phyloP scores from a whole-genome alignment of 495 filamentous ascomycete genomes.

The Amniculicola lignicola region DNA sequence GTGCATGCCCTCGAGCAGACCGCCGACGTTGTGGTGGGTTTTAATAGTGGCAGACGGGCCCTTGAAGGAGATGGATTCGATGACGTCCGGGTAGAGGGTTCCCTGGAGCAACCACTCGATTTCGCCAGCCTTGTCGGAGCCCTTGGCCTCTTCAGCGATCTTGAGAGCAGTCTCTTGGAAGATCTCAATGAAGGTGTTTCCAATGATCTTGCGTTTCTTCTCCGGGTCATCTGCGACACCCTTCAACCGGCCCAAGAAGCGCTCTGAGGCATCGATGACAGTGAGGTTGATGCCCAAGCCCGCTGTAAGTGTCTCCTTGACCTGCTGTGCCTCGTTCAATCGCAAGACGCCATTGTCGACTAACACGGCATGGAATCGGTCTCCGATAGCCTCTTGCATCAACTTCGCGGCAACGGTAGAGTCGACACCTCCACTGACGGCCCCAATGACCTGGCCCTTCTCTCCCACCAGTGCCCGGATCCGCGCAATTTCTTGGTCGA shows the following conservation, averaged over 20 bases:
- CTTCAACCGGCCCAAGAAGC: constrained; percentile 70
- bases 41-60: constrained; percentile 81
- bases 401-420: constrained; percentile 84
- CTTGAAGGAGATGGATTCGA: constrained; percentile 79
- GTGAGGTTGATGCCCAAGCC: constrained; percentile 88
- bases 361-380: constrained; percentile 84
- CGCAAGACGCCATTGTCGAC: constrained; percentile 89
- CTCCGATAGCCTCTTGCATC: constrained; percentile 78
- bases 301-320: constrained; percentile 69
- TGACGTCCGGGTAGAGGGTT: constrained; percentile 77
- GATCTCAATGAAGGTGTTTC: constrained; percentile 78
- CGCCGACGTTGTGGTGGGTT: constrained; percentile 83
- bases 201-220: constrained; percentile 92
- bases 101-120: constrained; percentile 86
- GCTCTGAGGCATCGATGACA: constrained; percentile 73
- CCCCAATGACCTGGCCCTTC: constrained; percentile 77
- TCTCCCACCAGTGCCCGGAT: constrained; percentile 76
- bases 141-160: constrained; percentile 65
- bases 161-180: constrained; percentile 78
- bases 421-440: constrained; percentile 89
- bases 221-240: constrained; percentile 77
- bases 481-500: constrained; percentile 70
- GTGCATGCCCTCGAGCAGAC: constrained; percentile 56
- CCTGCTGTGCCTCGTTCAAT: constrained; percentile 74
- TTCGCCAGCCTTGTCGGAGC: constrained; percentile 59